A percentile compares a stretch with the other conserved stretches of the same genome.
phyloP scores from a whole-genome alignment of 1,284 basidiomycete genomes.

The Taiwanofungus camphoratus region DNA sequence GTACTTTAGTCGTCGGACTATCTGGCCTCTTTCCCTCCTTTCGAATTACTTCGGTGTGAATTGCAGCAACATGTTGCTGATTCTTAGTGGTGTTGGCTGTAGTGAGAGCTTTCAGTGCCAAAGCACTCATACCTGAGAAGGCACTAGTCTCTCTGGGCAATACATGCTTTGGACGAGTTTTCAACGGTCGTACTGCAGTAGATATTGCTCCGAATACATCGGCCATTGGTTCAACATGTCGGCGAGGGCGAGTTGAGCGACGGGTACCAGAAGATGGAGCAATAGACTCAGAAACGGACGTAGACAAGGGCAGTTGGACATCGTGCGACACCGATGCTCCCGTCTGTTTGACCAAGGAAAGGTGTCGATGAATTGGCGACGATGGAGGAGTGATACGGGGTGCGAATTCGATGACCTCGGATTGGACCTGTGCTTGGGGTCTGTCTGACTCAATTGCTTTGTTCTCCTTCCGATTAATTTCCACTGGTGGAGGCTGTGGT shows the following conservation, averaged over 20 bases:
- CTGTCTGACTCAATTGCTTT: too few species aligned
- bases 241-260: constrained; percentile 50
- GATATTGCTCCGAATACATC: constrained; percentile 34
- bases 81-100: constrained; percentile 65
- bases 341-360: too few species aligned
- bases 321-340: background rate
- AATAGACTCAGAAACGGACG: background rate
- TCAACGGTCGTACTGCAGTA: constrained; percentile 28
- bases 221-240: constrained; percentile 31
- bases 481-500: too few species aligned
- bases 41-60: constrained; percentile 64
- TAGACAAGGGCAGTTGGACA: background rate
- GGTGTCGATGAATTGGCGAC: too few species aligned
- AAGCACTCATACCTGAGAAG: constrained; percentile 59
- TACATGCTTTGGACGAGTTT: constrained; percentile 32
- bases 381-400: too few species aligned
- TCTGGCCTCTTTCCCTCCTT: constrained; percentile 70
- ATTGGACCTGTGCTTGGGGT: too few species aligned
- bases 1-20: constrained; percentile 72
- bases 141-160: constrained; percentile 35
- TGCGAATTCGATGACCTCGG: too few species aligned
- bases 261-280: constrained; percentile 16
- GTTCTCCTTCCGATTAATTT: too few species aligned
- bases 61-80: constrained; percentile 52
- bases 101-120: constrained; percentile 64